These are phyloP conservation scores for Kazachstania africana DNA, from an alignment of 805 yeast species.

Conservation along the genomic window DNA sequence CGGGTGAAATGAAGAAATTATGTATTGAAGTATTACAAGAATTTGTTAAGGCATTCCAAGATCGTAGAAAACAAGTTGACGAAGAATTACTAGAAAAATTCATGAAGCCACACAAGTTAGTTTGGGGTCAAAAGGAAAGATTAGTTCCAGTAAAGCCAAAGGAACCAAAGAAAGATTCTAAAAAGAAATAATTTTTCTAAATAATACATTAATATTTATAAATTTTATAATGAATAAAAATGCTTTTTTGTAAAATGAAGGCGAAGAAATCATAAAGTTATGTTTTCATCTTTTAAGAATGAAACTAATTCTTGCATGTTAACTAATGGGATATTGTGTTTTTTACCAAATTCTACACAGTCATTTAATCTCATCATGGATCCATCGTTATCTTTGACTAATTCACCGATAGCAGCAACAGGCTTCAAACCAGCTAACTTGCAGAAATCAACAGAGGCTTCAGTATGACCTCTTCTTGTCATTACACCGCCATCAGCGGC, in stretches of 20 bases:
- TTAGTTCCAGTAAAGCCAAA: constrained; percentile 54
- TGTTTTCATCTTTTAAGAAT: constrained; percentile 21
- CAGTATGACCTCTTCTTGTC: constrained; percentile 89
- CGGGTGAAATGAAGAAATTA: constrained; percentile 86
- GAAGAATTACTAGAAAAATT: constrained; percentile 51
- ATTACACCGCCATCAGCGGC: constrained; percentile 79
- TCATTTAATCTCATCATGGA: constrained; percentile 89
- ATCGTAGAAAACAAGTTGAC: constrained; percentile 52
- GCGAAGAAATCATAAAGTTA: neutral
- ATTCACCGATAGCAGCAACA: constrained; percentile 87
- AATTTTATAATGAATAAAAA: constrained; percentile 4
- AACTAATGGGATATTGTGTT: constrained; percentile 55
- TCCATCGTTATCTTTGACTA: constrained; percentile 92
- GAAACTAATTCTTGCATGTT: constrained; percentile 66
- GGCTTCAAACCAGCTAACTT: constrained; percentile 65
- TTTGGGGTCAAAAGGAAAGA: constrained; percentile 65
- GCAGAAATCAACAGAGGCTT: constrained; percentile 88
- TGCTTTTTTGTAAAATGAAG: neutral
- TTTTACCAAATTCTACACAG: constrained; percentile 57
- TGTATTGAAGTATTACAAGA: constrained; percentile 73
- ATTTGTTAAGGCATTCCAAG: constrained; percentile 76
- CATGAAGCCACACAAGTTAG: constrained; percentile 77
- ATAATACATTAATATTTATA: neutral
- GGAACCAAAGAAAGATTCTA: constrained; percentile 27
- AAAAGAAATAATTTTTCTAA: constrained; percentile 1